These are phyloP conservation scores for Tuber borchii DNA, from an alignment of 495 filamentous ascomycete genomes.

Conservation along the genomic window DNA sequence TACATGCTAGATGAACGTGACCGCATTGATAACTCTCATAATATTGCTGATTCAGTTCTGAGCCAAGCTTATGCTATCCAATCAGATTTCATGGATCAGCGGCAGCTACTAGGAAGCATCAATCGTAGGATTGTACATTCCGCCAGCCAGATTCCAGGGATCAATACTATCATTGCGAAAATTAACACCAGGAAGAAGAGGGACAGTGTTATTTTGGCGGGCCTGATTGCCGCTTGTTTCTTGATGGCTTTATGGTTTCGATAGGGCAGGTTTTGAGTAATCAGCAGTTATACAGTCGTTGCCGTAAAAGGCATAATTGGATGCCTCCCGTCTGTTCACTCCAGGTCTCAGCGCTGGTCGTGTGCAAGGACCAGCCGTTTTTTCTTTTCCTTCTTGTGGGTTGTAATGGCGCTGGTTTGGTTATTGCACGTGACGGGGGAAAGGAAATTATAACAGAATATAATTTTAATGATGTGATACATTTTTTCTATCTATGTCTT, in stretches of 20 bases:
- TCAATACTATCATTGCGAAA: conserved; percentile 86
- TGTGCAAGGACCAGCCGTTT: conserved; percentile 5
- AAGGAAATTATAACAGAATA: conserved; percentile 22
- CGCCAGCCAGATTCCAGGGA: conserved; percentile 82
- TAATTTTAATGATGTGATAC: conserved; percentile 8
- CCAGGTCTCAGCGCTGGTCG: not conserved
- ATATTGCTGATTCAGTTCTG: conserved; percentile 79
- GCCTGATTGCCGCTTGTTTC: conserved; percentile 85
- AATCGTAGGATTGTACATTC: conserved; percentile 81
- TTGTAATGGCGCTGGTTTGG: conserved; percentile 29
- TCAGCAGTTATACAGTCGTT: not conserved
- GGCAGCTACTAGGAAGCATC: conserved; percentile 77
- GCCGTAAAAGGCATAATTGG: not conserved
- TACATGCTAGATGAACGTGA: conserved; percentile 92
- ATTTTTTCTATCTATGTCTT: conserved; percentile 5
- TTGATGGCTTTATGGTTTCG: conserved; percentile 77
- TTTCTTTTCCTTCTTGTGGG: conserved; percentile 15
- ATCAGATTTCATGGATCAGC: conserved; percentile 78
- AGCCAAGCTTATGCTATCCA: conserved; percentile 97
- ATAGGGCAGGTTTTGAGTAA: conserved; percentile 43
- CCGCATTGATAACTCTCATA: conserved; percentile 78
- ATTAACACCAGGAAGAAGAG: conserved; percentile 93
- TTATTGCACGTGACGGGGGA: conserved; percentile 18
- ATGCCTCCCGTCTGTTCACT: not conserved
- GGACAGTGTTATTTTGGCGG: conserved; percentile 87